A percentile compares a stretch with the other conserved stretches of the same genome.
phyloP scores from a whole-genome alignment of 2,329 filamentous ascomycete genomes.

The Tolypocladium endophyticum region DNA sequence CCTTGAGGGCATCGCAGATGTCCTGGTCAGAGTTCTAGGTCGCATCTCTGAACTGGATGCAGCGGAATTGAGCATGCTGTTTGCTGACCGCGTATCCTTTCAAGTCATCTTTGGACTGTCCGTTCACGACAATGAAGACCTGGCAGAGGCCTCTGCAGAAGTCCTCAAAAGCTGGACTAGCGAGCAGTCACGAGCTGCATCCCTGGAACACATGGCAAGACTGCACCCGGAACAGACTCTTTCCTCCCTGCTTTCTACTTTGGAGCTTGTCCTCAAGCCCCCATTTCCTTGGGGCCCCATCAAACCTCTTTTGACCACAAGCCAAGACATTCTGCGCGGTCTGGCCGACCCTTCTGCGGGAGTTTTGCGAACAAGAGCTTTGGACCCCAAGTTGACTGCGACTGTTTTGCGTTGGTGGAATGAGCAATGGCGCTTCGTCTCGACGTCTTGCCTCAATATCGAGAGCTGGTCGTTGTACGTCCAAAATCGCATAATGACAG shows the following conservation, averaged over 20 bases:
- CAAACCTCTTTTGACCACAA: constrained; percentile 45
- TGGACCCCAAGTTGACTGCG: constrained; percentile 51
- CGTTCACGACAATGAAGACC: constrained; percentile 67
- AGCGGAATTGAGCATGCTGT: constrained; percentile 58
- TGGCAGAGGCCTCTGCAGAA: constrained; percentile 71
- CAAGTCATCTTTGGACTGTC: constrained; percentile 69
- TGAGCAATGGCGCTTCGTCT: constrained; percentile 70
- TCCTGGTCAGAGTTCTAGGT: constrained; percentile 66
- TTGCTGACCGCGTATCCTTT: constrained; percentile 56
- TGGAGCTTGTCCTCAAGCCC: constrained; percentile 23
- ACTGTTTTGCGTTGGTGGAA: constrained; percentile 74
- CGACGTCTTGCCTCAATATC: constrained; percentile 71
- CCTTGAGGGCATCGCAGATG: constrained; percentile 42
- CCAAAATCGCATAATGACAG: constrained; percentile 70
- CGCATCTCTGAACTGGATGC: constrained; percentile 67
- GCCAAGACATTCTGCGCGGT: constrained; percentile 43
- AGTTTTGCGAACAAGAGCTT: constrained; percentile 40
- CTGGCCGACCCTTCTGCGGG: constrained; percentile 47
- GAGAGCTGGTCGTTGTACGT: constrained; percentile 72
- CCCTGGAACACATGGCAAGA: constrained; percentile 27
- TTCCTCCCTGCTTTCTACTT: constrained; percentile 31
- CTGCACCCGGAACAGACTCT: constrained; percentile 28
- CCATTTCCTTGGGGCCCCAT: constrained; percentile 45
- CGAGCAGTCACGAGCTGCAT: constrained; percentile 39
- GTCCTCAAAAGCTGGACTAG: constrained; percentile 74